Evolutionary conservation across 1,284 basidiomycete species (phyloP).

Genomic region (Ceratobasidium sp.): DNA sequence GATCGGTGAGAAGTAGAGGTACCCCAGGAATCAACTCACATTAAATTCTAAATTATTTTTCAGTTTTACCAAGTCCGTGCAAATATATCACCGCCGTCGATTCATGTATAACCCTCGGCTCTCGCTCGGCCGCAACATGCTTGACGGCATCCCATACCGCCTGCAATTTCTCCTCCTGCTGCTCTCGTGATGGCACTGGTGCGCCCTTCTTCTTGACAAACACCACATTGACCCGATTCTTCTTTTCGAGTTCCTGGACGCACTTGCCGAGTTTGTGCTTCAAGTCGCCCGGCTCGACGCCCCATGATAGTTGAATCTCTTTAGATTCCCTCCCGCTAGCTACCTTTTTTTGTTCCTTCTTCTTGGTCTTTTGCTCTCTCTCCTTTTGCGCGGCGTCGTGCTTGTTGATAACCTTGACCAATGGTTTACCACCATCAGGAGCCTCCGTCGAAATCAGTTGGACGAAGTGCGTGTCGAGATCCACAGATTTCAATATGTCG

Average conservation of each 20-base stretch:
- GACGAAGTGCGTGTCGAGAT: slow-evolving; percentile 45
- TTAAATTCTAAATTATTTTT: background rate
- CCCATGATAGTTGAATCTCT: slow-evolving; percentile 83
- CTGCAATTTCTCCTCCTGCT: slow-evolving; percentile 33
- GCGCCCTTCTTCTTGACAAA: slow-evolving; percentile 56
- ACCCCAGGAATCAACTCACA: too few species aligned
- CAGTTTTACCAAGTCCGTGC: slow-evolving; percentile 19
- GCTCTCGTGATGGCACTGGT: slow-evolving; percentile 26
- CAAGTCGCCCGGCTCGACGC: slow-evolving; percentile 70
- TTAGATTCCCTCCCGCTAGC: slow-evolving; percentile 61
- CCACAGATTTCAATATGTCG: slow-evolving; percentile 43
- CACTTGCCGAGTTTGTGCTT: slow-evolving; percentile 76
- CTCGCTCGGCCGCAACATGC: slow-evolving; percentile 40
- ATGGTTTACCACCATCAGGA: slow-evolving; percentile 21
- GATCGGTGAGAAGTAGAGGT: too few species aligned
- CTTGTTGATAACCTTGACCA: slow-evolving; percentile 49
- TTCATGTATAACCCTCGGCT: slow-evolving; percentile 7
- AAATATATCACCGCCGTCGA: slow-evolving; percentile 17
- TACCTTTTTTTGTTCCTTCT: slow-evolving; percentile 52
- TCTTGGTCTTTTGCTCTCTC: slow-evolving; percentile 55
- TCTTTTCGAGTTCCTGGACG: slow-evolving; percentile 70
- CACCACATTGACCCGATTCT: slow-evolving; percentile 70
- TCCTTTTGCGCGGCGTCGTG: slow-evolving; percentile 52
- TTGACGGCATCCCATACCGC: slow-evolving; percentile 38
- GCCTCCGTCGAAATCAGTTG: slow-evolving; percentile 39